A percentile compares a stretch with the other conserved stretches of the same genome.
phyloP scores from a whole-genome alignment of 495 filamentous ascomycete species.

The Aspergillus leporis region DNA sequence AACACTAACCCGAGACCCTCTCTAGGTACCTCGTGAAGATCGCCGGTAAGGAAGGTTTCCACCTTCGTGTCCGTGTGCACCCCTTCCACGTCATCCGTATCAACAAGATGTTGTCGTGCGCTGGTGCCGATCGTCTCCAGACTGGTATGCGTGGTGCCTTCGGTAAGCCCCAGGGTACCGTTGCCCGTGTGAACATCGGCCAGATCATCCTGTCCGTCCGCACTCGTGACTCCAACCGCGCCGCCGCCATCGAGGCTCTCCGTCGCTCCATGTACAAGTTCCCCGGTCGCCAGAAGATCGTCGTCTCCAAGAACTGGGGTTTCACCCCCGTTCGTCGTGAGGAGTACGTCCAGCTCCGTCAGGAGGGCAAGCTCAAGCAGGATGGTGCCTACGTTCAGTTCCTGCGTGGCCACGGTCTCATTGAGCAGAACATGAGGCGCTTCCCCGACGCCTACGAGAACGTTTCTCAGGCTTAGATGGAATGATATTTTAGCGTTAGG shows the following conservation, averaged over 20 bases:
- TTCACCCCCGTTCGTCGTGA: slow-evolving; percentile 97
- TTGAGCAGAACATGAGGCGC: slow-evolving; percentile 82
- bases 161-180: slow-evolving; percentile 97
- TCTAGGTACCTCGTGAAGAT: slow-evolving; percentile 88
- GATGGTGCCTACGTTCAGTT: slow-evolving; percentile 99
- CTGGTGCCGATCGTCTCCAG: slow-evolving; percentile 99
- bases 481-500: slow-evolving; percentile 11
- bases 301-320: slow-evolving; percentile 99
- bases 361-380: slow-evolving; percentile 83
- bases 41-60: slow-evolving; percentile 98
- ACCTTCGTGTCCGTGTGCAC: slow-evolving; percentile 96
- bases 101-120: slow-evolving; percentile 99
- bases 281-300: slow-evolving; percentile 99
- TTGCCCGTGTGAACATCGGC: slow-evolving; percentile 99
- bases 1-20: slow-evolving; percentile 7
- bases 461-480: slow-evolving; percentile 46
- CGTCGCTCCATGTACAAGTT: slow-evolving; percentile 99
- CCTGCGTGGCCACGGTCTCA: slow-evolving; percentile 82
- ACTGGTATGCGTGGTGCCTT: slow-evolving; percentile 99
- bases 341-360: slow-evolving; percentile 91
- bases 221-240: slow-evolving; percentile 89
- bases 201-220: slow-evolving; percentile 96
- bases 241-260: slow-evolving; percentile 94
- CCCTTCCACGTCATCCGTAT: slow-evolving; percentile 99
- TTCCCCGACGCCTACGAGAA: slow-evolving; percentile 89